A percentile compares a stretch with the other conserved stretches of the same genome.
Conservation (phyloP, 257 asterid genomes). For the Craterostigma plantagineum region DNA sequence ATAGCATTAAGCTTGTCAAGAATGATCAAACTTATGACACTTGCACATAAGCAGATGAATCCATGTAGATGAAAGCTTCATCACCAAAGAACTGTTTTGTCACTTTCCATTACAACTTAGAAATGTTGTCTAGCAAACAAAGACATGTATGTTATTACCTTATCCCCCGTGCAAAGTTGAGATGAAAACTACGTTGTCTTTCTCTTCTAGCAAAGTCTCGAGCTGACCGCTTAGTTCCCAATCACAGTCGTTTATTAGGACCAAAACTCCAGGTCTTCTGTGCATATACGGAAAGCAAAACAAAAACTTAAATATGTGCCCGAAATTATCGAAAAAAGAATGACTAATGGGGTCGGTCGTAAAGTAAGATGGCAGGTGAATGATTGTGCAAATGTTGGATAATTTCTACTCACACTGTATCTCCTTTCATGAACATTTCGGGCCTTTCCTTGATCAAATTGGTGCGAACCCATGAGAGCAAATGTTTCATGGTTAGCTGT, state of each 20-base stretch:
- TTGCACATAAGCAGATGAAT: no score
- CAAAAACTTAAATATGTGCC: neutral
- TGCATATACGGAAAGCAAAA: conserved; percentile 8
- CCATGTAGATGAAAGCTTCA: no score
- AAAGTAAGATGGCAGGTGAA: neutral
- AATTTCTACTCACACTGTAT: conserved; percentile 87
- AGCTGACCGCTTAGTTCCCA: conserved; percentile 96
- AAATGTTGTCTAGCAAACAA: no score
- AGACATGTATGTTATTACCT: neutral
- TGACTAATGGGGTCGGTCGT: neutral
- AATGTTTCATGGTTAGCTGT: conserved; percentile 63
- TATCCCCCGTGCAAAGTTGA: conserved; percentile 95
- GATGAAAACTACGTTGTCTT: conserved; percentile 69
- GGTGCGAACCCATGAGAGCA: conserved; percentile 79
- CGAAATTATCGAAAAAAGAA: neutral
- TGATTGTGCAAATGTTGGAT: neutral
- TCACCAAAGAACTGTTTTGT: no score
- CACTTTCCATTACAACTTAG: no score
- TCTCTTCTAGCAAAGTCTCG: conserved; percentile 60
- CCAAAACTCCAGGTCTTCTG: conserved; percentile 92
- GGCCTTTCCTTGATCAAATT: conserved; percentile 95
- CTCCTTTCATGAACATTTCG: conserved; percentile 98
- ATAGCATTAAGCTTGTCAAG: no score
- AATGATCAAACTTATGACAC: no score
- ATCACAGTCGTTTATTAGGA: conserved; percentile 69